Evolutionary conservation across 2,329 filamentous ascomycete genomes (phyloP), one percentile per base, ranked within the genome.

Genomic region (Rhinocladiella mackenziei): DNA sequence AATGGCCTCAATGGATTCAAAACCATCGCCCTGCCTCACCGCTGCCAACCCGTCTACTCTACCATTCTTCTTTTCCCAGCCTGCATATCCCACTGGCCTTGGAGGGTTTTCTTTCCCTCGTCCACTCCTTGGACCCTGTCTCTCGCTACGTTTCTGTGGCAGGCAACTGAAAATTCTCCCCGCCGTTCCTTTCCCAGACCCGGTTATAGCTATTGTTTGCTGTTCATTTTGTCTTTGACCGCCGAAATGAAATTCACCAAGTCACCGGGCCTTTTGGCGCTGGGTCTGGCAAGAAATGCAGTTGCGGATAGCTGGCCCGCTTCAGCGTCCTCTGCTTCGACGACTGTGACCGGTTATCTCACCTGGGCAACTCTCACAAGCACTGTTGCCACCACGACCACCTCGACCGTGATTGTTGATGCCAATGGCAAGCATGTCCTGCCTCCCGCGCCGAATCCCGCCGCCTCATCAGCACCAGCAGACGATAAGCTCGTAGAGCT

Each of bases 131-230:
- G 26, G 4, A 18, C 13, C 13, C 22, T 17, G 36, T 45, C 43
- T 35, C 31, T 45, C 42, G 19, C 36, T 40, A 35, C 23, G 43
- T 40, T 45, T 40, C 37, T 13, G 29, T 26, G 43, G 43, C 23
- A 40, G 31, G 30, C 43, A 45, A 40, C 36, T 45, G 36, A 45
- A 45, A 45, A 19, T 9, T 15, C 15, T 5, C 18, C 43, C 31
- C 22, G 37, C 37, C 43, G 26, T 30, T 45, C 43, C 15, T 40
- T 40, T 40, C 36, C 17, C n/a, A 3, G 15, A 9, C 9, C 22
- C n/a, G 18, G n/a, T 15, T n/a, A 20, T n/a, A n/a, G 9, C 22
- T 29, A 29, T 29, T 22, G 26, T 25, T 25, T 22, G 19, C 13
- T 9, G 4, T n/a, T n/a, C n/a, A 33, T 6, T 15, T 33, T 17